Percentiles rank a stretch among this genome's conserved stretches.
Conservation (phyloP, 306 rosid genomes). For the Urtica urens region DNA sequence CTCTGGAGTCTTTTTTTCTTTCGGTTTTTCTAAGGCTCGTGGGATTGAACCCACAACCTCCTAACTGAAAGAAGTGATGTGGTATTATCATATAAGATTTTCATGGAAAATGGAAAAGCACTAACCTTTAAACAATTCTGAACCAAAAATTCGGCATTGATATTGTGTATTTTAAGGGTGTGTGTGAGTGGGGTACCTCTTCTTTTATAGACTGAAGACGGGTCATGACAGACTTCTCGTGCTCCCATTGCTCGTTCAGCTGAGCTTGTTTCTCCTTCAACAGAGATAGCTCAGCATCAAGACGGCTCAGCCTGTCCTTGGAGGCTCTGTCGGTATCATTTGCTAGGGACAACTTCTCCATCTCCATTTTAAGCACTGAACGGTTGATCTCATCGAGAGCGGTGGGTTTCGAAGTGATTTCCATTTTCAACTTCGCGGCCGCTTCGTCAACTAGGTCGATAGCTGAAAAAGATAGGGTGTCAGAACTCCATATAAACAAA, state of each 20-base stretch:
- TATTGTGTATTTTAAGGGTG: no score
- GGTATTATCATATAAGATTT: no score
- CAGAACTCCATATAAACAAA: conserved; percentile 6
- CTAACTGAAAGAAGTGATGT: no score
- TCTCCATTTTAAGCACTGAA: conserved; percentile 83
- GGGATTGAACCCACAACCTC: no score
- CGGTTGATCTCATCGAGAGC: conserved; percentile 96
- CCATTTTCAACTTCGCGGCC: conserved; percentile 97
- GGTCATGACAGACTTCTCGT: conserved; percentile 93
- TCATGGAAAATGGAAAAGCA: no score
- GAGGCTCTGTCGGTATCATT: conserved; percentile 94
- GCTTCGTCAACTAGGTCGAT: conserved; percentile 98
- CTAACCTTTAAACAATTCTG: no score
- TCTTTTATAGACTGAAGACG: conserved; percentile 91
- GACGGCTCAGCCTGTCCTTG: conserved; percentile 72
- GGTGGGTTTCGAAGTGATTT: conserved; percentile 92
- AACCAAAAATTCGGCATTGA: no score
- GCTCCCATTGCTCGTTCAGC: conserved; percentile 88
- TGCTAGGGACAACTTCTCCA: conserved; percentile 89
- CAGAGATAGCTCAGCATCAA: conserved; percentile 77
- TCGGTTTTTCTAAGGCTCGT: no score
- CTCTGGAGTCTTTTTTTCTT: no score
- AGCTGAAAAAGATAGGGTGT: conserved; percentile 45
- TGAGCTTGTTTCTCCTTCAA: conserved; percentile 74
- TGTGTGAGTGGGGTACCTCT: no score